A percentile compares a stretch with the other conserved stretches of the same genome.
Evolutionary conservation across 306 rosid species (phyloP).

Genomic region (barrel medic (Medicago truncatula)): DNA sequence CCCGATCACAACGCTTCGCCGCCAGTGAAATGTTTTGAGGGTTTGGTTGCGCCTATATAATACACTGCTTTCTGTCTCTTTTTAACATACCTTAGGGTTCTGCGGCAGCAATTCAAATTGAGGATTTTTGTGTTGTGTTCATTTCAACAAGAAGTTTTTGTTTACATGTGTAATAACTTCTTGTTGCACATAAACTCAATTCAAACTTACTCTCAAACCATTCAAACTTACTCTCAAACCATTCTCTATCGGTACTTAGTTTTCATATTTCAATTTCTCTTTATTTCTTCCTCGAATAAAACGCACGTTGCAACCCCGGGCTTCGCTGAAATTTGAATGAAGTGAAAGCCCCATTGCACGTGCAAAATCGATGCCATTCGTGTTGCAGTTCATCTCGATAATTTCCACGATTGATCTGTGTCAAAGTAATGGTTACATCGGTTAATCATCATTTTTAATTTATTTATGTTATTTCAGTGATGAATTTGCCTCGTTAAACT

Average conservation of each 20-base stretch:
- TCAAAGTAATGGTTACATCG: constrained; percentile 49
- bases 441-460: neutral
- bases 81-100: constrained; percentile 1
- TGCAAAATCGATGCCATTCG: constrained; percentile 52
- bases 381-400: constrained; percentile 52
- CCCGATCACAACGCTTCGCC: neutral
- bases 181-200: too few relatives aligned
- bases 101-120: neutral
- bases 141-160: too few relatives aligned
- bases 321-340: constrained; percentile 44
- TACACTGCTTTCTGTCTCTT: neutral
- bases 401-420: constrained; percentile 49
- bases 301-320: constrained; percentile 58
- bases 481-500: constrained; percentile 66
- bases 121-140: too few relatives aligned
- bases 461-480: neutral
- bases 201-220: too few relatives aligned
- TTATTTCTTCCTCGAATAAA: neutral
- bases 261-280: neutral
- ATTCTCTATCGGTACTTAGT: too few relatives aligned
- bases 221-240: neutral
- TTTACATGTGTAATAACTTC: too few relatives aligned
- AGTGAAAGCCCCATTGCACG: constrained; percentile 52
- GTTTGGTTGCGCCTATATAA: constrained; percentile 46
- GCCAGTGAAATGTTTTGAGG: constrained; percentile 9